phyloP scores from a whole-genome alignment of 1,139 yeast species.

The Blastobotrys persicus region DNA sequence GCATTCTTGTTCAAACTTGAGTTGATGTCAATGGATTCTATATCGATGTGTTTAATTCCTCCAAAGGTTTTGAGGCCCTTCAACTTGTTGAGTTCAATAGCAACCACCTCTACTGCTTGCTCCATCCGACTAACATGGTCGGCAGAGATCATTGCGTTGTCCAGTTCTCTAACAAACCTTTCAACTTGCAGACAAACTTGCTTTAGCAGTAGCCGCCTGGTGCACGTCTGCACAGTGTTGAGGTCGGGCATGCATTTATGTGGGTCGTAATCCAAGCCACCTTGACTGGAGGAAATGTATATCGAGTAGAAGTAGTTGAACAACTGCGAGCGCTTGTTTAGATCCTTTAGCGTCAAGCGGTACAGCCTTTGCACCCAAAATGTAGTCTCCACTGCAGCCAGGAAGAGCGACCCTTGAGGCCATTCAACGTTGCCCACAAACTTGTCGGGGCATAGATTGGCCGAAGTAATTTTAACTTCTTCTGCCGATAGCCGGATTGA shows the following conservation, averaged over 20 bases:
- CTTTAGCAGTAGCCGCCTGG: background rate
- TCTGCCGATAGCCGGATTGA: background rate
- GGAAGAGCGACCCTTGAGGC: background rate
- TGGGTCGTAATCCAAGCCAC: background rate
- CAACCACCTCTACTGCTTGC: too few species aligned
- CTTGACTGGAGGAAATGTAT: background rate
- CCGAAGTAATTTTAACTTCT: background rate
- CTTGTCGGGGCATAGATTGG: background rate
- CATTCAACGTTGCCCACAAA: background rate
- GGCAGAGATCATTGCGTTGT: too few species aligned
- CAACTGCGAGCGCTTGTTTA: background rate
- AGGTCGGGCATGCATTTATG: background rate
- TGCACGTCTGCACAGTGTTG: background rate
- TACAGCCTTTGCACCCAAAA: background rate
- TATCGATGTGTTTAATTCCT: too few species aligned
- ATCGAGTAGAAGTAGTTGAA: conserved; percentile 2
- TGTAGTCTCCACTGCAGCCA: background rate
- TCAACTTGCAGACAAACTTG: background rate
- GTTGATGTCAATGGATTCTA: too few species aligned
- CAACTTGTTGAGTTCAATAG: too few species aligned
- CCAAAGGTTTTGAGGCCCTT: too few species aligned
- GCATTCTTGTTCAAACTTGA: too few species aligned
- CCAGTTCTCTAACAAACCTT: too few species aligned
- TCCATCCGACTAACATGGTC: too few species aligned
- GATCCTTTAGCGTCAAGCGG: background rate